Conservation (phyloP, 495 filamentous ascomycete genomes). For the Ascodesmis nigricans region DNA sequence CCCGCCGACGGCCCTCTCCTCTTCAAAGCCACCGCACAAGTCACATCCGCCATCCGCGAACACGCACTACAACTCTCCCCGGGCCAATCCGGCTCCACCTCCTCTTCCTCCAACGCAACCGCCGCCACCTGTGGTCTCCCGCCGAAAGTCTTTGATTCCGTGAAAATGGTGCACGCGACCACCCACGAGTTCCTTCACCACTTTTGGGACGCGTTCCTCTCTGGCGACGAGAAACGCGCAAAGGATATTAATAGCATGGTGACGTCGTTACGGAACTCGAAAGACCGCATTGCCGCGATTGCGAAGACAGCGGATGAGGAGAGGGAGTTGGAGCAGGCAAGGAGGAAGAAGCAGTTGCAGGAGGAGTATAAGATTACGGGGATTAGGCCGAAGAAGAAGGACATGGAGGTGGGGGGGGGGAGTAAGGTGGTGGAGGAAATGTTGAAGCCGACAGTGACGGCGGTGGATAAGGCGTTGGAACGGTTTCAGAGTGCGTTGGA, state of each 20-base stretch:
- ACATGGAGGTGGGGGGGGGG: conserved; percentile 47
- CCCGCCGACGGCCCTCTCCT: too few relatives aligned
- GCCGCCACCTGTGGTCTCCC: conserved; percentile 36
- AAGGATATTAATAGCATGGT: conserved; percentile 52
- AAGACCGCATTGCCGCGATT: conserved; percentile 63
- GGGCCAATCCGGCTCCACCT: conserved; percentile 4
- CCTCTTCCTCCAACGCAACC: conserved; percentile 6
- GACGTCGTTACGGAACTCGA: conserved; percentile 51
- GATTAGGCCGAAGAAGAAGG: conserved; percentile 41
- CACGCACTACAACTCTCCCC: conserved; percentile 29
- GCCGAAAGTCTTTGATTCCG: conserved; percentile 40
- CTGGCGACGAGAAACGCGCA: conserved; percentile 55
- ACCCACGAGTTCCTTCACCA: conserved; percentile 87
- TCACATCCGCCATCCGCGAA: conserved; percentile 29
- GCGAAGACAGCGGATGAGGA: conserved; percentile 58
- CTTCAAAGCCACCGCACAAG: conserved; percentile 26
- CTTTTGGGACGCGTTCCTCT: conserved; percentile 79
- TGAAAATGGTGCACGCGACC: conserved; percentile 72
- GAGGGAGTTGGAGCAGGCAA: conserved; percentile 33
- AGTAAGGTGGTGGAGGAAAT: conserved; percentile 51
- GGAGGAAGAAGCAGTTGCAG: conserved; percentile 41
- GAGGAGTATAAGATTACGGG: conserved; percentile 47
- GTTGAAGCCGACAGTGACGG: conserved; percentile 44
- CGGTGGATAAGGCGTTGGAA: conserved; percentile 36
- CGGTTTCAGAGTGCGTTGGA: conserved; percentile 14